These are phyloP conservation scores for Saksenaea oblongispora DNA, from an alignment of 371 early-diverging fungal genomes.

Conservation along the genomic window DNA sequence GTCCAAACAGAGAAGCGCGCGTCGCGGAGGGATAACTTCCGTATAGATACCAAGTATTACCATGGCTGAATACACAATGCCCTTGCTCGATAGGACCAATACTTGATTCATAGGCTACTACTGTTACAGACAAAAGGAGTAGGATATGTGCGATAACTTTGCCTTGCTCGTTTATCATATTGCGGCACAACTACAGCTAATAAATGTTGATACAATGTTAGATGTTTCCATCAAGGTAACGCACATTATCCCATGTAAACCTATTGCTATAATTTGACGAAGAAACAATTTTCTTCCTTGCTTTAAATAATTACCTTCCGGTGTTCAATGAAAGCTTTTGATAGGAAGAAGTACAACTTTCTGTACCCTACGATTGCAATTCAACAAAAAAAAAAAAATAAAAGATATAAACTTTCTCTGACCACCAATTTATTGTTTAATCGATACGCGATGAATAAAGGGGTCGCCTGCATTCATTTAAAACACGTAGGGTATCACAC, in stretches of 20 bases:
- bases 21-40: not conserved
- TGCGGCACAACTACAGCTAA: not conserved
- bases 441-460: conserved; percentile 2
- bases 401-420: not conserved
- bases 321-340: too few species aligned
- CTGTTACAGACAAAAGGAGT: not conserved
- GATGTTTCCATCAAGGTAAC: too few species aligned
- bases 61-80: not conserved
- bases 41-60: not conserved
- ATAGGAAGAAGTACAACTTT: not conserved
- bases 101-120: not conserved
- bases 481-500: not conserved
- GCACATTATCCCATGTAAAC: too few species aligned
- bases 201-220: not conserved
- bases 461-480: conserved; percentile 1
- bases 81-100: not conserved
- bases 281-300: not conserved
- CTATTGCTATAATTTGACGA: too few species aligned
- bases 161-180: not conserved
- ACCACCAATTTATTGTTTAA: conserved; percentile 2
- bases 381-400: not conserved
- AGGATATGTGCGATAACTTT: not conserved
- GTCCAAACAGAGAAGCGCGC: not conserved
- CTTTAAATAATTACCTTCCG: not conserved
- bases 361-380: not conserved